A percentile compares a stretch with the other conserved stretches of the same genome.
Conservation (phyloP, 2,329 filamentous ascomycete genomes). For the Diaporthe caulivora region DNA sequence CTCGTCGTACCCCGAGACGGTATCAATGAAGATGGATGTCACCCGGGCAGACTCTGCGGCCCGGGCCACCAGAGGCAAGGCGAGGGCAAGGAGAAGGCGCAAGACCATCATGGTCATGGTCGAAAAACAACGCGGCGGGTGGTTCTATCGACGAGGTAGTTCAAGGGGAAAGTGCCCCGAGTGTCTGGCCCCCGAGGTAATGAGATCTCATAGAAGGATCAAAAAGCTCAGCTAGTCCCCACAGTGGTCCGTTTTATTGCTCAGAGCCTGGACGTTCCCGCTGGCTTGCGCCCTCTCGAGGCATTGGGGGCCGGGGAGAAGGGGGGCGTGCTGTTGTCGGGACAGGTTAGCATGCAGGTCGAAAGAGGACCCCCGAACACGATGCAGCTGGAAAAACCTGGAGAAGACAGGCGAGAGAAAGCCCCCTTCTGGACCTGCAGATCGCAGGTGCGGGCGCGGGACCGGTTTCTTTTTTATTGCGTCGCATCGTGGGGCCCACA, state of each 20-base stretch:
- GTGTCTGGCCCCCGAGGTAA: conserved; percentile 6
- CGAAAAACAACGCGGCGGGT: too few species aligned
- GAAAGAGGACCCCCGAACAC: neutral
- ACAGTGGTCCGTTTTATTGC: conserved; percentile 15
- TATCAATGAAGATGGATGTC: conserved; percentile 26
- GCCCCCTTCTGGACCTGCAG: neutral
- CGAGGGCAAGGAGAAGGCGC: neutral
- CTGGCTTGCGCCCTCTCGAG: conserved; percentile 13
- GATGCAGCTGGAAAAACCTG: neutral
- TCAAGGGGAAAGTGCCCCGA: conserved; percentile 15
- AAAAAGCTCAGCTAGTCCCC: conserved; percentile 8
- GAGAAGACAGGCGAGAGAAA: neutral
- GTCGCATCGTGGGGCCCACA: conserved; percentile 24
- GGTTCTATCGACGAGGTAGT: neutral
- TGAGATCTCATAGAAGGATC: conserved; percentile 19
- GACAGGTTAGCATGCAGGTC: conserved; percentile 14
- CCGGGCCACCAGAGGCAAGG: conserved; percentile 6
- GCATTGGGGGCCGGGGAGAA: conserved; percentile 14
- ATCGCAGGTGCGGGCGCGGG: neutral
- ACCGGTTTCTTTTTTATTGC: conserved; percentile 18
- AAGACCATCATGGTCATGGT: conserved; percentile 13
- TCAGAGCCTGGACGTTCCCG: conserved; percentile 20
- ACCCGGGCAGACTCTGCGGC: neutral
- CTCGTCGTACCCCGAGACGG: conserved; percentile 24
- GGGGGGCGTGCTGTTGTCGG: neutral